Base-by-base conservation (phyloP, 768 basidiomycete species). In the Kwoniella dendrophila region DNA sequence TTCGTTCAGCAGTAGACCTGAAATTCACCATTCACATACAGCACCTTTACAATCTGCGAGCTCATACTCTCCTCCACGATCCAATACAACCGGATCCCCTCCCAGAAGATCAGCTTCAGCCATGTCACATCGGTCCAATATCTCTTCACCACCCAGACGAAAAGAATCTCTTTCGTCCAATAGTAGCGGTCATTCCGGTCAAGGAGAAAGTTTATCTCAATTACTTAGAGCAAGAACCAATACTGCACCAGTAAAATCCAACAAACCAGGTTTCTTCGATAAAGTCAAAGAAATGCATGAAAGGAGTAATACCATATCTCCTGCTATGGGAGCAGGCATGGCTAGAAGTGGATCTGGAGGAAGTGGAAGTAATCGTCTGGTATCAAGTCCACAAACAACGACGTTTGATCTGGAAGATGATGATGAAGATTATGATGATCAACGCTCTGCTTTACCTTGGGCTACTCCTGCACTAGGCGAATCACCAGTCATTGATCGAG, bases 381-480 rank as follows among this genome's bases (percentile, higher is more conserved):
- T 61, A 2, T 27, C 56, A 0, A 71, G 72, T 59, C 71, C 73
- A 29, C 63, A 66, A 24, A 50, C 59, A 5, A 56, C 63, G 29
- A 63, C 56, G 3, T 55, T 67, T 24, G 45, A 50, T 4, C 34
- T 70, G 29, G 60, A 58, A 18, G 67, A 70, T 29, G 63, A 58
- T 12, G 67, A 70, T 29, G 63, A 70, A 12, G 72, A 70, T 36
- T 58, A 66, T 30, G 67, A 65, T 30, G 64, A 68, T 22, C 51
- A 56, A 29, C 66, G 44, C 20, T 77, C 75, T 27, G 71, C 68
- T 26, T 40, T 77, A 40, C 75, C 75, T 3, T 77, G 75, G 75
- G 71, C 71, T 12, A 69, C 67, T 14, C 66, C 71, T 2, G 43
- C 38, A 4, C 34, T 69, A 4, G 57, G 24, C 4, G 65, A 61